phyloP scores from a whole-genome alignment of 2,329 filamentous ascomycete genomes.

The Pseudovirgaria hyperparasitica region DNA sequence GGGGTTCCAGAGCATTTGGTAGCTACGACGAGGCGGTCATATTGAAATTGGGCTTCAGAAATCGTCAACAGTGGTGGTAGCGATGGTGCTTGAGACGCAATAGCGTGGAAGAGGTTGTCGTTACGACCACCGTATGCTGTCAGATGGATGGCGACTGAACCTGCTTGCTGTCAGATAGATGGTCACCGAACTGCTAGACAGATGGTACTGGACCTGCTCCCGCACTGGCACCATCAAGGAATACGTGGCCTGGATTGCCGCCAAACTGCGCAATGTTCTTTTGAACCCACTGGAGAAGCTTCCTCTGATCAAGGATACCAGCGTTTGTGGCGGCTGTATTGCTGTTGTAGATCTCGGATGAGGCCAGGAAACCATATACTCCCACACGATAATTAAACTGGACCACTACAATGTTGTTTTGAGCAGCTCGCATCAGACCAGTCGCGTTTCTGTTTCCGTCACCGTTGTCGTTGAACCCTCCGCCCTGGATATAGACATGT shows the following conservation, averaged over 20 bases:
- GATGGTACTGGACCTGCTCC: no score
- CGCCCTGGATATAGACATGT: slow-evolving; percentile 28
- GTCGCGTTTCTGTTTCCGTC: slow-evolving; percentile 23
- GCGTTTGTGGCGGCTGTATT: slow-evolving; percentile 21
- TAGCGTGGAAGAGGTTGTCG: slow-evolving; percentile 23
- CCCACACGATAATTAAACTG: slow-evolving; percentile 29
- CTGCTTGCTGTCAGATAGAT: slow-evolving; percentile 24
- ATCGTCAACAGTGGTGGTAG: slow-evolving; percentile 27
- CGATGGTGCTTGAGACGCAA: slow-evolving; percentile 19
- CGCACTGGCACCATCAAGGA: slow-evolving; percentile 25
- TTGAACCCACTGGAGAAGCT: slow-evolving; percentile 23
- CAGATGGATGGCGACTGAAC: slow-evolving; percentile 23
- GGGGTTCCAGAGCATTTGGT: slow-evolving; percentile 16
- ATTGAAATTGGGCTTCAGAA: slow-evolving; percentile 29
- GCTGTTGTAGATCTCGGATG: slow-evolving; percentile 16
- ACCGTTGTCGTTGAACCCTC: slow-evolving; percentile 23
- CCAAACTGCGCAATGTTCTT: slow-evolving; percentile 24
- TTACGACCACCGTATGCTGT: slow-evolving; percentile 23
- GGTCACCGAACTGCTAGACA: slow-evolving; percentile 19
- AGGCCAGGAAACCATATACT: slow-evolving; percentile 25
- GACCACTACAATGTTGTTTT: slow-evolving; percentile 22
- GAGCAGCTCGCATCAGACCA: slow-evolving; percentile 18
- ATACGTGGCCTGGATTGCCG: slow-evolving; percentile 25
- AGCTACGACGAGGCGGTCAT: slow-evolving; percentile 21
- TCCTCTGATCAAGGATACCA: slow-evolving; percentile 23